These are phyloP conservation scores for Fomitopsis palustris DNA, from an alignment of 1,284 basidiomycete species.

Conservation along the genomic window DNA sequence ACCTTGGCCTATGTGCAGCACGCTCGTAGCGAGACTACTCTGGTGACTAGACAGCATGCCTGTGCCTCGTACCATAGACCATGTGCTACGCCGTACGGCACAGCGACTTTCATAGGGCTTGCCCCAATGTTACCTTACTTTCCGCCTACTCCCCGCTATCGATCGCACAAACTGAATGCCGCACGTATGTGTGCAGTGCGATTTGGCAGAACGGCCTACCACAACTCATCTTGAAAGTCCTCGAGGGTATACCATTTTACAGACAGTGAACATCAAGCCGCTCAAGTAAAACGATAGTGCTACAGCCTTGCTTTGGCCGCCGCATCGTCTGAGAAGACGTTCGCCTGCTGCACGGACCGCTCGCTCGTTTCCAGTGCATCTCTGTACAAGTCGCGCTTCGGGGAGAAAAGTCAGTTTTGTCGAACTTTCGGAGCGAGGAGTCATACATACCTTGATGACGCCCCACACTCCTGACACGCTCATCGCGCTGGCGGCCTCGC, in stretches of 20 bases:
- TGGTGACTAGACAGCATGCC: too few species aligned
- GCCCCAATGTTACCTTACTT: too few species aligned
- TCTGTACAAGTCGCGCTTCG: slow-evolving; percentile 39
- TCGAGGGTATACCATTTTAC: too few species aligned
- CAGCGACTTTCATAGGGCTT: neutral
- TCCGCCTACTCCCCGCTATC: too few species aligned
- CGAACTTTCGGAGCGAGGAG: neutral
- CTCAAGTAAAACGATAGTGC: neutral
- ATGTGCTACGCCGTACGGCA: neutral
- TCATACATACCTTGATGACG: slow-evolving; percentile 48
- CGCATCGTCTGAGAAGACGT: slow-evolving; percentile 27
- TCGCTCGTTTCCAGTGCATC: slow-evolving; percentile 32
- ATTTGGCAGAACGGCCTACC: too few species aligned
- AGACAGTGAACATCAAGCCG: too few species aligned
- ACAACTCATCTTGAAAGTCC: too few species aligned
- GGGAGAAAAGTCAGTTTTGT: slow-evolving; percentile 2
- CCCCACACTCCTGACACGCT: slow-evolving; percentile 63
- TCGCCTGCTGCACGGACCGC: slow-evolving; percentile 22
- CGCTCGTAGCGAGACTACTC: neutral
- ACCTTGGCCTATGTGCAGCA: neutral
- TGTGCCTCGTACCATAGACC: too few species aligned
- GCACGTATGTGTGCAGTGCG: too few species aligned
- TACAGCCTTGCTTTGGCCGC: slow-evolving; percentile 32
- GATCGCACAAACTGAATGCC: too few species aligned
- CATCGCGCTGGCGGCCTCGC: slow-evolving; percentile 43